Evolutionary conservation across 345 rosid species (phyloP).

Genomic region (Eucalyptus regnans): DNA sequence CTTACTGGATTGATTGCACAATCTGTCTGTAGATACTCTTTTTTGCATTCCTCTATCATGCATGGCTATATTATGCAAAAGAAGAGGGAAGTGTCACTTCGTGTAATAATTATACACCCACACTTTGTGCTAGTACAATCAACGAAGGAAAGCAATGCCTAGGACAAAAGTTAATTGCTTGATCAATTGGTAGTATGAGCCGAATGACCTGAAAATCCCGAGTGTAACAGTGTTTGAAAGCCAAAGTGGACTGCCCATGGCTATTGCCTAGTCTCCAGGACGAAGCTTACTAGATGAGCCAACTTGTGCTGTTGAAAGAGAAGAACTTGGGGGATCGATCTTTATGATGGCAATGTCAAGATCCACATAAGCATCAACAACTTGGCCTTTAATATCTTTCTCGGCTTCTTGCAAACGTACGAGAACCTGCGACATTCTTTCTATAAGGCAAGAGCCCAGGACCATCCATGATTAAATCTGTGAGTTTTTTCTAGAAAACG

Average conservation of each 20-base stretch:
- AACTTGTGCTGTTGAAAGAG: neutral
- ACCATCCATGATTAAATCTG: neutral
- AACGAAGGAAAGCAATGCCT: neutral
- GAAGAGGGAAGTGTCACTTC: neutral
- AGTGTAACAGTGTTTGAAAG: neutral
- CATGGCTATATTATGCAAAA: neutral
- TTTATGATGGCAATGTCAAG: neutral
- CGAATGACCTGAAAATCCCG: neutral
- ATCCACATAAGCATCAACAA: neutral
- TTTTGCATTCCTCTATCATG: too few species aligned
- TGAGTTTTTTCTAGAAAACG: neutral
- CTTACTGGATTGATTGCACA: too few species aligned
- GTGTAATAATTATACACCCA: neutral
- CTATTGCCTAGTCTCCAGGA: neutral
- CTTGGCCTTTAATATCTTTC: neutral
- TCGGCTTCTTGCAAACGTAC: neutral
- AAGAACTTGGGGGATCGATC: neutral
- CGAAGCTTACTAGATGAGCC: neutral
- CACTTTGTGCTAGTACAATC: neutral
- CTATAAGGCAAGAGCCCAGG: neutral
- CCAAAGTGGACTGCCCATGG: neutral
- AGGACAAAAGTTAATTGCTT: neutral
- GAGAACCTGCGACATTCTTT: neutral
- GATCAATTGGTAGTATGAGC: neutral
- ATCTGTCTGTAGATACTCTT: too few species aligned